phyloP scores from a whole-genome alignment of 306 rosid species.

The Vicia faba region DNA sequence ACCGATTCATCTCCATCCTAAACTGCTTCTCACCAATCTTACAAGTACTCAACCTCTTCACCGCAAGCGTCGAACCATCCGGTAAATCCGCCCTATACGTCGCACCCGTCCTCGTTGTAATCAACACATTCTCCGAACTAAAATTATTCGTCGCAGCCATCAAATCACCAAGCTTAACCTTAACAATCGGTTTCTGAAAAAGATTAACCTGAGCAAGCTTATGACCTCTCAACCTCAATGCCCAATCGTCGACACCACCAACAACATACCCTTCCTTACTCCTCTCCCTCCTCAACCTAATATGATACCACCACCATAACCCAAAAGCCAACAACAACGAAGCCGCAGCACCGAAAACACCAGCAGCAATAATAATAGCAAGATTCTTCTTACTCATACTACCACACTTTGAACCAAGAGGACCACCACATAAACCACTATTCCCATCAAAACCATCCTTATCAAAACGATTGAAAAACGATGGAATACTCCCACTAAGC shows the following conservation, averaged over 20 bases:
- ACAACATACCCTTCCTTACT: slow-evolving; percentile 49
- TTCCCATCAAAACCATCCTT: slow-evolving; percentile 66
- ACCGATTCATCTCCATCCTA: slow-evolving; percentile 71
- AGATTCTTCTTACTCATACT: slow-evolving; percentile 83
- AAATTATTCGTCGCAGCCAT: slow-evolving; percentile 87
- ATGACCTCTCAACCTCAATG: slow-evolving; percentile 67
- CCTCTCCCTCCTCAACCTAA: slow-evolving; percentile 48
- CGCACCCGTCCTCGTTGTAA: slow-evolving; percentile 76
- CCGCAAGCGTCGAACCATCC: slow-evolving; percentile 81
- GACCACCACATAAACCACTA: slow-evolving; percentile 72
- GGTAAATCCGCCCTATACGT: slow-evolving; percentile 83
- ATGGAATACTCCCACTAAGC: slow-evolving; percentile 65
- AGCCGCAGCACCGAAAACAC: slow-evolving; percentile 92
- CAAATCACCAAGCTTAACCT: slow-evolving; percentile 84
- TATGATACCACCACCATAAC: slow-evolving; percentile 92
- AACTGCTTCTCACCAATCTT: slow-evolving; percentile 85
- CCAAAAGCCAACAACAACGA: slow-evolving; percentile 78
- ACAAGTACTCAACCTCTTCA: slow-evolving; percentile 78
- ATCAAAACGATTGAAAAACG: slow-evolving; percentile 38
- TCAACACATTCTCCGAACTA: slow-evolving; percentile 55
- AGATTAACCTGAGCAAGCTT: slow-evolving; percentile 82
- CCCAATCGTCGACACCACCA: slow-evolving; percentile 66
- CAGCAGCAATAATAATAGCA: slow-evolving; percentile 89
- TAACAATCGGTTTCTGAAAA: slow-evolving; percentile 92
- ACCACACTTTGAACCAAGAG: slow-evolving; percentile 80